Base-by-base conservation (phyloP, 2,329 filamentous ascomycete genomes). In the Onygenales sp. region DNA sequence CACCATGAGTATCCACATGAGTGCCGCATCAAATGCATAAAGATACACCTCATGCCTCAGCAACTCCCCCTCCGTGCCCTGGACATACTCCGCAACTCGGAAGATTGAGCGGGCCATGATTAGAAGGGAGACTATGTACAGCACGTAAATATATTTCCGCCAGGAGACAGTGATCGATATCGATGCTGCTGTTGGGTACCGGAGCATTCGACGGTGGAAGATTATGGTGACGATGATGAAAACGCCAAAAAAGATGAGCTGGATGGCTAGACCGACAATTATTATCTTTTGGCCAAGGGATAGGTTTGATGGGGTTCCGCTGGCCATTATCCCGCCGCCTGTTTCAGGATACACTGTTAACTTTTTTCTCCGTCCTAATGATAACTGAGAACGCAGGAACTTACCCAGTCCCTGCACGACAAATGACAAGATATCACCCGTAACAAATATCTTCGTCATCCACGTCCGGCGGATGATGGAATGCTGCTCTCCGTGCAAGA, bases 191-290 rank as follows among this genome's bases (percentile, higher is more conserved):
- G 51, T 53, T 13, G 48, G 17, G 27, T 47, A 36, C 4, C 34
- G 14, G 45, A 13, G 13, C n/a, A 51, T 17, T 11, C 44, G 43
- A 10, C 44, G 43, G 36, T 49, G 51, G 39, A 53, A 53, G 10
- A 49, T 11, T 11, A 33, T 11, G 2, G 51, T 42, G 27, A 48
- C 36, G 36, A 67, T 36, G 54, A 75, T 69, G 66, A 80, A 80
- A 53, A 77, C 70, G n/a, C 70, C 65, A 61, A 80, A 80, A 59
- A 76, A 76, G 51, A 69, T 46, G 54, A 80, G 67, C 56, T 81
- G 77, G 43, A 80, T 62, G 14, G 73, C 65, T 4, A 81, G 67
- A 2, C 77, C 78, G 8, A 61, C 70, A 14, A 80, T 62, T 42
- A 80, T 70, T 52, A 79, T 67, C 52, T 69, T 67, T 34, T 74